A percentile compares a stretch with the other conserved stretches of the same genome.
These are phyloP conservation scores for Populus davidiana DNA, from an alignment of 345 rosid species.

Conservation along the genomic window DNA sequence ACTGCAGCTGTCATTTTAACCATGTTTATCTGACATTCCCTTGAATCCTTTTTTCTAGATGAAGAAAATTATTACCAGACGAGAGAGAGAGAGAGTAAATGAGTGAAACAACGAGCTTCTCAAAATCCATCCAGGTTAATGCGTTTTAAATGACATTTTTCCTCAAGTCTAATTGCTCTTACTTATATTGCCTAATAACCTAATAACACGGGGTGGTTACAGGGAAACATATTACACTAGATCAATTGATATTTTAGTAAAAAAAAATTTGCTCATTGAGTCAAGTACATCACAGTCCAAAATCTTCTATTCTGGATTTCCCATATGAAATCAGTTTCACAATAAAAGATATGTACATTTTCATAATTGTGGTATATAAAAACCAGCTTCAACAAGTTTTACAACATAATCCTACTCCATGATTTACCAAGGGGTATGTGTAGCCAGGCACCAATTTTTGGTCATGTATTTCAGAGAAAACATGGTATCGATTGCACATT, in stretches of 20 bases:
- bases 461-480: background rate
- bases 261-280: background rate
- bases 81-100: background rate
- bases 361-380: background rate
- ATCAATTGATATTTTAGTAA: background rate
- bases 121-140: background rate
- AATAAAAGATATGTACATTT: background rate
- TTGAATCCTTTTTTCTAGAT: background rate
- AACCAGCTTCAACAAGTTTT: too few species aligned
- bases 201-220: background rate
- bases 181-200: background rate
- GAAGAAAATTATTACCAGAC: background rate
- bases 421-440: too few species aligned
- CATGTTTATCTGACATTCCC: background rate
- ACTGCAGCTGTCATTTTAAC: background rate
- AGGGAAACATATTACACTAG: background rate
- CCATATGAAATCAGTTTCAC: background rate
- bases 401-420: too few species aligned
- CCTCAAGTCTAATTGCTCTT: background rate
- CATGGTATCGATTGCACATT: background rate
- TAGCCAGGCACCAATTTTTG: background rate
- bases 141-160: background rate
- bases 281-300: background rate
- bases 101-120: background rate
- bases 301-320: too few species aligned